Conservation (phyloP, 1,139 yeast species). For the Schwanniomyces etchellsii region DNA sequence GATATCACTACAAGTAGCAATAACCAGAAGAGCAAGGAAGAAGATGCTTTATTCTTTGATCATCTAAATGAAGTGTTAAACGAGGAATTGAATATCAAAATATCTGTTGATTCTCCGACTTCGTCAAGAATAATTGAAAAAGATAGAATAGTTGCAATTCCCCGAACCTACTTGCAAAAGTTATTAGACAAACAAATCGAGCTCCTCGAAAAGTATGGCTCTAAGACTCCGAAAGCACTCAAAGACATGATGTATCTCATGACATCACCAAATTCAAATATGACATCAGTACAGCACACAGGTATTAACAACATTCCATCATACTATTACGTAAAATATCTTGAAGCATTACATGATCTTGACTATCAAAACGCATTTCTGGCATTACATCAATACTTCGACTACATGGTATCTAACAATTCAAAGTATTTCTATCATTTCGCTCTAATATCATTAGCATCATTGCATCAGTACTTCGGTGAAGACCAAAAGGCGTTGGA, state of each 20-base stretch:
- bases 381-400: conserved; percentile 75
- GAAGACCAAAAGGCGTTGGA: conserved; percentile 70
- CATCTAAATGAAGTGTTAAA: conserved; percentile 18
- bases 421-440: conserved; percentile 70
- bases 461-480: conserved; percentile 71
- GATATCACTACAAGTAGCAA: not conserved
- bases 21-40: conserved; percentile 6
- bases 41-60: conserved; percentile 13
- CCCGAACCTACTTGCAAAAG: conserved; percentile 48
- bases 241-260: conserved; percentile 40
- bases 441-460: conserved; percentile 74
- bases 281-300: conserved; percentile 38
- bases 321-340: conserved; percentile 57
- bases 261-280: conserved; percentile 36
- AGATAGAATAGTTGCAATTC: conserved; percentile 26
- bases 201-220: conserved; percentile 50
- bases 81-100: conserved; percentile 13
- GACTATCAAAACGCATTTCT: conserved; percentile 74
- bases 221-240: conserved; percentile 45
- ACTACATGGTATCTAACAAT: conserved; percentile 71
- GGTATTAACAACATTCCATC: conserved; percentile 52
- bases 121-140: conserved; percentile 9
- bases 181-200: conserved; percentile 53
- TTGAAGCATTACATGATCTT: conserved; percentile 54
- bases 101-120: conserved; percentile 1